Evolutionary conservation across 257 asterid species (phyloP).

Genomic region (Gynochthodes officinalis): DNA sequence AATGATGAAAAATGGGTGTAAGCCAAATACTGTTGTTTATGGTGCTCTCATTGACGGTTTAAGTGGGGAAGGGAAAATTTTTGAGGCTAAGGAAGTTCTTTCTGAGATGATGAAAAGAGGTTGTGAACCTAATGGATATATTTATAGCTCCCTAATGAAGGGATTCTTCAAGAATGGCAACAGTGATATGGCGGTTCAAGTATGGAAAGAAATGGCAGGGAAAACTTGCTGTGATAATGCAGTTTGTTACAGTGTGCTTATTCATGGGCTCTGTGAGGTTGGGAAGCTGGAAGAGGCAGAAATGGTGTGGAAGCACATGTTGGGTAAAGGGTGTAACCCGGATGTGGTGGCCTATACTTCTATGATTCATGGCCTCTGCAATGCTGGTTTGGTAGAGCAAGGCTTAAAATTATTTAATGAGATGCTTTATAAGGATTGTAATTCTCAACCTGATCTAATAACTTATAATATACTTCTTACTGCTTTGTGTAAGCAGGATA

Average conservation of each 20-base stretch:
- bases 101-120: constrained; percentile 53
- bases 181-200: constrained; percentile 56
- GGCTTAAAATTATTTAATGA: constrained; percentile 77
- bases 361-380: constrained; percentile 82
- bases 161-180: constrained; percentile 74
- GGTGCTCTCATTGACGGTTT: constrained; percentile 85
- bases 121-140: constrained; percentile 63
- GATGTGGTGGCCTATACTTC: constrained; percentile 87
- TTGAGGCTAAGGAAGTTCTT: constrained; percentile 59
- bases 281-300: constrained; percentile 75
- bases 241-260: constrained; percentile 71
- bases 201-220: constrained; percentile 71
- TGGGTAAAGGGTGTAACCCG: constrained; percentile 61
- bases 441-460: constrained; percentile 66
- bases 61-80: constrained; percentile 58
- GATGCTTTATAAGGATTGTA: constrained; percentile 60
- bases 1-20: constrained; percentile 60
- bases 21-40: constrained; percentile 73
- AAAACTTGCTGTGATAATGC: constrained; percentile 43
- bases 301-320: constrained; percentile 72
- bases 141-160: constrained; percentile 75
- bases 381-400: constrained; percentile 57
- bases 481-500: constrained; percentile 70
- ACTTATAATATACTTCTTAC: constrained; percentile 67
- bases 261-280: constrained; percentile 67